Conservation (phyloP, 2,329 filamentous ascomycete genomes). For the Colletotrichum coccodes region DNA sequence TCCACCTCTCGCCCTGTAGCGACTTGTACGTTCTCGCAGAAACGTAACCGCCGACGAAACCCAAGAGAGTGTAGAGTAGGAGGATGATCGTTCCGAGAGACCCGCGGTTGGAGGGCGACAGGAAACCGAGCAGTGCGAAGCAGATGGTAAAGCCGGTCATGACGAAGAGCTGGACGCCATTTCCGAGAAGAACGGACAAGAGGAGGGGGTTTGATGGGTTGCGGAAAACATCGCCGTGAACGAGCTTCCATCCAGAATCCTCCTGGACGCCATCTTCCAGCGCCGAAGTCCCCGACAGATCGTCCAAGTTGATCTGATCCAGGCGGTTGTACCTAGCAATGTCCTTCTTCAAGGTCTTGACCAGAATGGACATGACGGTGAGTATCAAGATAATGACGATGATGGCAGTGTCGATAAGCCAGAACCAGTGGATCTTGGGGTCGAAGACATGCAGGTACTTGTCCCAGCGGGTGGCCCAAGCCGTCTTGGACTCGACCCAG, state of each 20-base stretch:
- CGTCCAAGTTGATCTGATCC: conserved; percentile 90
- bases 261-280: conserved; percentile 95
- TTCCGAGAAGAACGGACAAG: conserved; percentile 88
- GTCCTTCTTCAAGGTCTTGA: conserved; percentile 90
- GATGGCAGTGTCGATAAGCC: conserved; percentile 93
- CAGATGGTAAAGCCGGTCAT: conserved; percentile 96
- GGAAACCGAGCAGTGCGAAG: conserved; percentile 92
- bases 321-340: conserved; percentile 97
- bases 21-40: conserved; percentile 95
- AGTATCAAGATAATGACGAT: conserved; percentile 92
- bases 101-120: conserved; percentile 95
- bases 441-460: conserved; percentile 98
- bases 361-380: conserved; percentile 91
- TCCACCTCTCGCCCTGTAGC: conserved; percentile 93
- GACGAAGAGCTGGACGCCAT: conserved; percentile 95
- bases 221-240: conserved; percentile 97
- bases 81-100: conserved; percentile 94
- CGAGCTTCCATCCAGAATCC: conserved; percentile 98
- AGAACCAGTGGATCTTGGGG: conserved; percentile 98
- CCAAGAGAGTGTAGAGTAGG: conserved; percentile 91
- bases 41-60: conserved; percentile 90
- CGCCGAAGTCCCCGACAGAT: conserved; percentile 81
- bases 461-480: conserved; percentile 98
- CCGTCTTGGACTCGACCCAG: conserved; percentile 85
- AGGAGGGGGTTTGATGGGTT: conserved; percentile 84